Percentiles rank a stretch among this genome's conserved stretches.
Conservation (phyloP, 2,329 filamentous ascomycete species). For the Thermochaetoides dissita region DNA sequence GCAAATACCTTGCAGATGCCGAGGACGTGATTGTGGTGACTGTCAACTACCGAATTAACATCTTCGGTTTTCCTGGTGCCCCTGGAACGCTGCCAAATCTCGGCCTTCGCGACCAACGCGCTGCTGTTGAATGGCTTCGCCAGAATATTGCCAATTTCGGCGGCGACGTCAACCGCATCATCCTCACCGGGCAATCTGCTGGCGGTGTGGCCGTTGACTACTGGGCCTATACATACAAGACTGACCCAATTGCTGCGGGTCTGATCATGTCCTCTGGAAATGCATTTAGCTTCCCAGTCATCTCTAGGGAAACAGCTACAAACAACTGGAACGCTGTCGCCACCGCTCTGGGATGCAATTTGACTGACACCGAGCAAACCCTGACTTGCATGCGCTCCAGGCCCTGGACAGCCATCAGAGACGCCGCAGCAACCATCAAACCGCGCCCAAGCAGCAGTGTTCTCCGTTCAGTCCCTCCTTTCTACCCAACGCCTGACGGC, state of each 20-base stretch:
- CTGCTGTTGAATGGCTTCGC: conserved; percentile 34
- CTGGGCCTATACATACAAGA: conserved; percentile 33
- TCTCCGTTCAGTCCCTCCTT: conserved; percentile 24
- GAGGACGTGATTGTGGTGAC: conserved; percentile 24
- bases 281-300: conserved; percentile 30
- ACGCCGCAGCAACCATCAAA: conserved; percentile 23
- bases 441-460: conserved; percentile 21
- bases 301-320: conserved; percentile 20
- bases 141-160: conserved; percentile 33
- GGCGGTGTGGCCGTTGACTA: conserved; percentile 30
- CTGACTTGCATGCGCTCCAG: conserved; percentile 26
- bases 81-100: conserved; percentile 25
- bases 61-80: conserved; percentile 19
- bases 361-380: conserved; percentile 12
- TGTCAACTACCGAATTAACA: conserved; percentile 19
- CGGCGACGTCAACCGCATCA: conserved; percentile 27
- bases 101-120: conserved; percentile 36
- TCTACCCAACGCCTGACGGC: conserved; percentile 29
- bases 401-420: conserved; percentile 23
- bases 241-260: conserved; percentile 34
- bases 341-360: conserved; percentile 23
- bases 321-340: conserved; percentile 30
- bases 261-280: conserved; percentile 33
- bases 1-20: conserved; percentile 14
- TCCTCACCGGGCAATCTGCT: conserved; percentile 31